Percentiles rank a stretch among this genome's conserved stretches.
Evolutionary conservation across 495 filamentous ascomycete species (phyloP).

Genomic region (Aspergillus sclerotioniger): DNA sequence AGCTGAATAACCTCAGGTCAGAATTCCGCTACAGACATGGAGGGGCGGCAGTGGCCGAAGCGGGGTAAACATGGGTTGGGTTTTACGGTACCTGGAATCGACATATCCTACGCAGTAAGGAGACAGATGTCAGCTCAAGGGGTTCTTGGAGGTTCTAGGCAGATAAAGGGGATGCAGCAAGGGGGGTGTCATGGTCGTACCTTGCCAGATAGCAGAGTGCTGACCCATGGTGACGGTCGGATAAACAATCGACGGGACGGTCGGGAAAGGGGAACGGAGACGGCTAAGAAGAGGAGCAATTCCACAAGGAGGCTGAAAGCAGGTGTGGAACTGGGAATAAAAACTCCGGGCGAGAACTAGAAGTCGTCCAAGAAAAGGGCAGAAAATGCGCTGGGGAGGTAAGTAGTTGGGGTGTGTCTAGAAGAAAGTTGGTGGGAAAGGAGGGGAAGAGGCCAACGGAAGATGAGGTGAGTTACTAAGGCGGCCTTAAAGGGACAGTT

Average conservation of each 20-base stretch:
- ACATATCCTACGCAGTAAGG: conserved; percentile 54
- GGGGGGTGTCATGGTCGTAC: conserved; percentile 34
- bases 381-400: neutral
- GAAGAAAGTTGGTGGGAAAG: conserved; percentile 15
- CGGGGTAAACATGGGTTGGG: conserved; percentile 18
- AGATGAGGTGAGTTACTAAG: neutral
- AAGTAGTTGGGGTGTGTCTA: neutral
- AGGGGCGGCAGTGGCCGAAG: conserved; percentile 13
- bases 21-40: conserved; percentile 13
- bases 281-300: conserved; percentile 15
- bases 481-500: neutral
- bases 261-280: conserved; percentile 10
- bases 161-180: neutral
- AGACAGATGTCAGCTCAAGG: conserved; percentile 15
- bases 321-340: conserved; percentile 8
- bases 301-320: conserved; percentile 25
- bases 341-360: neutral
- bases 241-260: conserved; percentile 19
- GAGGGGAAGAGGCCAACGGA: conserved; percentile 16
- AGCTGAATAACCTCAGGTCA: conserved; percentile 48
- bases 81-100: conserved; percentile 58
- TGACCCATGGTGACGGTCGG: conserved; percentile 36
- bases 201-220: conserved; percentile 55
- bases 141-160: neutral
- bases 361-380: neutral